Evolutionary conservation across 2,329 filamentous ascomycete genomes (phyloP).

Genomic region (Rhinocladiella mackenziei): DNA sequence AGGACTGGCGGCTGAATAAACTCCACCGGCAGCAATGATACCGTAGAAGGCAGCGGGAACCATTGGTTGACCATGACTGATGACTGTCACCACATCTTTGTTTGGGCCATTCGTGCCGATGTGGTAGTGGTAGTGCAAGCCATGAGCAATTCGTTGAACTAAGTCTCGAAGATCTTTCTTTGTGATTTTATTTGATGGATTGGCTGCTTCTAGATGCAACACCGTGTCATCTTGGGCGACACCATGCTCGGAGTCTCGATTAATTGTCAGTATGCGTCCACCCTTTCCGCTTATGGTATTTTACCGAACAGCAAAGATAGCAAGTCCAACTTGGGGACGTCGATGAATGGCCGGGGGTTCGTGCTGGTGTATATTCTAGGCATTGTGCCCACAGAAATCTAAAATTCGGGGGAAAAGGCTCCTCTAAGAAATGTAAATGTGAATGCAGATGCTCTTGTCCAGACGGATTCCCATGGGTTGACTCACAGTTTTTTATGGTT

Average conservation of each 20-base stretch:
- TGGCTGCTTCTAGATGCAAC: slow-evolving; percentile 55
- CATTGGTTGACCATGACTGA: slow-evolving; percentile 55
- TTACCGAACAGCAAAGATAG: slow-evolving; percentile 26
- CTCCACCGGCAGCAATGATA: slow-evolving; percentile 56
- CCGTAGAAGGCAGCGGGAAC: slow-evolving; percentile 54
- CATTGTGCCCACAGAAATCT: too few species aligned
- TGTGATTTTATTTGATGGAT: slow-evolving; percentile 53
- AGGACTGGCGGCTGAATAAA: slow-evolving; percentile 55
- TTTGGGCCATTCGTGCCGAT: slow-evolving; percentile 50
- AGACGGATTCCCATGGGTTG: too few species aligned
- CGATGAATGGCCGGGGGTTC: slow-evolving; percentile 15
- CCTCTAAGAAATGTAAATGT: too few species aligned
- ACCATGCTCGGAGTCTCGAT: slow-evolving; percentile 21
- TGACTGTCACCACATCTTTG: slow-evolving; percentile 54
- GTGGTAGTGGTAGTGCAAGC: slow-evolving; percentile 52
- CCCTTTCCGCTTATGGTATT: neutral
- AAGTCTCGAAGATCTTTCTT: slow-evolving; percentile 49
- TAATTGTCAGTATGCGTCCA: neutral
- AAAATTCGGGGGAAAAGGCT: too few species aligned
- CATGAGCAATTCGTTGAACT: slow-evolving; percentile 52
- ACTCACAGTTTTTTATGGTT: too few species aligned
- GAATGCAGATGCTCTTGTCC: too few species aligned
- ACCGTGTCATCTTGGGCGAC: slow-evolving; percentile 45
- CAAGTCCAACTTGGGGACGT: slow-evolving; percentile 26
- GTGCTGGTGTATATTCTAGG: slow-evolving; percentile 22